phyloP scores from a whole-genome alignment of 495 filamentous ascomycete genomes.

The Hypoxylon trugodes region DNA sequence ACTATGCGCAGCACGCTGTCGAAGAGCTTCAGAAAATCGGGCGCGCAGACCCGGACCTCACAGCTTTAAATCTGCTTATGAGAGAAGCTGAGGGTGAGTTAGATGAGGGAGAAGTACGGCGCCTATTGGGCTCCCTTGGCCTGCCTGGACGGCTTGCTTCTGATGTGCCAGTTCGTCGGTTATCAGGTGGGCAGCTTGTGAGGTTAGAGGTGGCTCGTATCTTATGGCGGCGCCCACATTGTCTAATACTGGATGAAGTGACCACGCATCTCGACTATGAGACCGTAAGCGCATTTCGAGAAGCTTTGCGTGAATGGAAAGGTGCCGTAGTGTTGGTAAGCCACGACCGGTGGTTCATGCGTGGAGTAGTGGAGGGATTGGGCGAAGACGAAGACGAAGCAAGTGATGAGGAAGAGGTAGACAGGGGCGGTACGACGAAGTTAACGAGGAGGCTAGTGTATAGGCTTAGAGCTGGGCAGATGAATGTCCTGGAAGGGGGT shows the following conservation, averaged over 20 bases:
- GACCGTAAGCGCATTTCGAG: constrained; percentile 73
- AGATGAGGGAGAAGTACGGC: constrained; percentile 69
- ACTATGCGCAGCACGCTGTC: constrained; percentile 81
- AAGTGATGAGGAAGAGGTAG: constrained; percentile 48
- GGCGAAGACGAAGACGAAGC: constrained; percentile 60
- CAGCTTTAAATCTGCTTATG: constrained; percentile 68
- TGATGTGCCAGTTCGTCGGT: constrained; percentile 70
- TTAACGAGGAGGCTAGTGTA: constrained; percentile 64
- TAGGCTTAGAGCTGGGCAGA: constrained; percentile 63
- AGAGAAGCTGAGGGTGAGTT: constrained; percentile 55
- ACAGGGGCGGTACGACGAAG: constrained; percentile 51
- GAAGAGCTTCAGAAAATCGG: constrained; percentile 65
- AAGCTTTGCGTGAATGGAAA: constrained; percentile 69
- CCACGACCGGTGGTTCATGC: constrained; percentile 80
- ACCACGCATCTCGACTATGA: constrained; percentile 87
- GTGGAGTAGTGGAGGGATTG: constrained; percentile 72
- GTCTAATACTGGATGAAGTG: constrained; percentile 82
- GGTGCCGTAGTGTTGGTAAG: constrained; percentile 77
- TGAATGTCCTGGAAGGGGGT: constrained; percentile 64
- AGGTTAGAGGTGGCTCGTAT: constrained; percentile 75
- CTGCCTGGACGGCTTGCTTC: constrained; percentile 71
- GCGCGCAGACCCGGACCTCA: constrained; percentile 58
- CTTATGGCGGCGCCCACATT: constrained; percentile 71
- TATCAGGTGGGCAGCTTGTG: constrained; percentile 84
- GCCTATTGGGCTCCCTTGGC: constrained; percentile 69